A percentile compares a stretch with the other conserved stretches of the same genome.
Evolutionary conservation across 768 basidiomycete species (phyloP).

Genomic region (Sistotremastrum suecicum): DNA sequence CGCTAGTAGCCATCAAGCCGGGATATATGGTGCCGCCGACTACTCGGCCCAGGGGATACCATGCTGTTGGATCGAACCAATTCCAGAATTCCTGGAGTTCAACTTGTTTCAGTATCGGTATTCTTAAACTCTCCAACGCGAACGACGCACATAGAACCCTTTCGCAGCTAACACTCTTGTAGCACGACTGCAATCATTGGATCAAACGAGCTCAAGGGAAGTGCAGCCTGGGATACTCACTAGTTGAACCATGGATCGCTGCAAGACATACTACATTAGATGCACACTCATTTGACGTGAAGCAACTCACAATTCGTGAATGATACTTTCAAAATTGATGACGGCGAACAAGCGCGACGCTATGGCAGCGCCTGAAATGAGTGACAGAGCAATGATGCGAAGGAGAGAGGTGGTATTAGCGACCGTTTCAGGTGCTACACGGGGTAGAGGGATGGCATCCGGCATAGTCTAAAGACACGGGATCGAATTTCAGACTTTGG

Average conservation of each 20-base stretch:
- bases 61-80: slow-evolving; percentile 99
- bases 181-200: slow-evolving; percentile 53
- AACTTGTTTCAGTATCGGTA: slow-evolving; percentile 3
- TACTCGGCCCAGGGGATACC: slow-evolving; percentile 97
- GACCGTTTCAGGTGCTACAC: slow-evolving; percentile 44
- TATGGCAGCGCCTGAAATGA: slow-evolving; percentile 91
- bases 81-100: slow-evolving; percentile 91
- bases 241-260: slow-evolving; percentile 99
- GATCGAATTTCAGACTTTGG: no score
- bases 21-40: slow-evolving; percentile 98
- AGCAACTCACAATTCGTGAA: slow-evolving; percentile 87
- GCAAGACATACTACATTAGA: background rate
- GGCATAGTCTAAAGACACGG: background rate
- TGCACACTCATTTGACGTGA: slow-evolving; percentile 5
- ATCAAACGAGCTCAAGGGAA: slow-evolving; percentile 8
- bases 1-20: slow-evolving; percentile 95
- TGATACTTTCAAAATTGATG: slow-evolving; percentile 96
- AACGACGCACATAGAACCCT: slow-evolving; percentile 78
- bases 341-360: slow-evolving; percentile 96
- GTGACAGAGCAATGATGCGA: slow-evolving; percentile 74
- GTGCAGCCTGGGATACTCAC: slow-evolving; percentile 33
- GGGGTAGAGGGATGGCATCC: slow-evolving; percentile 8
- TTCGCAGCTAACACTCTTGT: slow-evolving; percentile 81
- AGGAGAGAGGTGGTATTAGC: slow-evolving; percentile 83
- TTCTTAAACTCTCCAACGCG: background rate